A percentile compares a stretch with the other conserved stretches of the same genome.
These are phyloP conservation scores for Backusella westeae DNA, from an alignment of 192 early-diverging fungal species.

Conservation along the genomic window DNA sequence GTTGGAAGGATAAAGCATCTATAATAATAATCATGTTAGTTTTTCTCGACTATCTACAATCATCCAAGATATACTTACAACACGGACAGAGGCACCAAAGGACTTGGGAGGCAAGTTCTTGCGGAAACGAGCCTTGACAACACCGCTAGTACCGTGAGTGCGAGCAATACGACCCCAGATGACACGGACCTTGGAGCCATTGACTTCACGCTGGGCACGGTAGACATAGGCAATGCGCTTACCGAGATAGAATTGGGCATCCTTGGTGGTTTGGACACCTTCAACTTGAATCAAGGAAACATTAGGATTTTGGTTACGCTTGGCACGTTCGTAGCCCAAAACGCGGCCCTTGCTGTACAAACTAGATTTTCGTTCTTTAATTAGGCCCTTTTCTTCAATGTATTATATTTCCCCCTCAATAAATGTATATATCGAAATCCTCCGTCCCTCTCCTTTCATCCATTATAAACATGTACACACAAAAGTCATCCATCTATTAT, in stretches of 20 bases:
- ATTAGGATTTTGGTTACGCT: slow-evolving; percentile 89
- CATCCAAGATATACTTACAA: slow-evolving; percentile 61
- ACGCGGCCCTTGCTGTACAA: slow-evolving; percentile 97
- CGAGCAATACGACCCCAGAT: slow-evolving; percentile 98
- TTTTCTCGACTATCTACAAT: background rate
- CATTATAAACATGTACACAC: too few species aligned
- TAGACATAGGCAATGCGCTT: slow-evolving; percentile 99
- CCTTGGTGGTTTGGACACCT: slow-evolving; percentile 84
- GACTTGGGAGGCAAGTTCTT: slow-evolving; percentile 87
- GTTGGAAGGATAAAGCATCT: slow-evolving; percentile 96
- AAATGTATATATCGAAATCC: too few species aligned
- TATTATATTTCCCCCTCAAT: too few species aligned
- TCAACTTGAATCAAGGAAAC: slow-evolving; percentile 93
- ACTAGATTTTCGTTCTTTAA: slow-evolving; percentile 46
- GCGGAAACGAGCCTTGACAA: slow-evolving; percentile 96
- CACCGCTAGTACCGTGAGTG: slow-evolving; percentile 93
- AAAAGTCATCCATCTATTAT: background rate
- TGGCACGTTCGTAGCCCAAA: slow-evolving; percentile 92
- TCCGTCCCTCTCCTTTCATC: background rate
- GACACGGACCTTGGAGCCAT: slow-evolving; percentile 92
- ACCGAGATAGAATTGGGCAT: slow-evolving; percentile 96
- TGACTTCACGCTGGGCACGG: slow-evolving; percentile 81
- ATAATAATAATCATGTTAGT: slow-evolving; percentile 21
- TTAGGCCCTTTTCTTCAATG: background rate
- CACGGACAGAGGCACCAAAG: slow-evolving; percentile 88